These are phyloP conservation scores for Wallemia hederae DNA, from an alignment of 1,284 basidiomycete genomes.

Conservation along the genomic window DNA sequence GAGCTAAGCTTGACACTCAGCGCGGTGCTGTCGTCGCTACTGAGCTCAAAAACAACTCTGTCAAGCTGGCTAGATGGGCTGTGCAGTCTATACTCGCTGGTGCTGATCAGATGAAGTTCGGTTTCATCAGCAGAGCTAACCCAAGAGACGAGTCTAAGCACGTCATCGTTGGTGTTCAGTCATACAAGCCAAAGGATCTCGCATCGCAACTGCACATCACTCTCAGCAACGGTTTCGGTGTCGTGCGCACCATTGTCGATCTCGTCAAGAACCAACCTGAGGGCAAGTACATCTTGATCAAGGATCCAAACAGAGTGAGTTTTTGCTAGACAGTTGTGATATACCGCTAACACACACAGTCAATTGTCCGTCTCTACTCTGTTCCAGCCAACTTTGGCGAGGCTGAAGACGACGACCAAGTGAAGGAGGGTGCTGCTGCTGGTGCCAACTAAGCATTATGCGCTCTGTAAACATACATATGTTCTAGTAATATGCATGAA, in stretches of 20 bases:
- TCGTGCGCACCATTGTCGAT: constrained; percentile 76
- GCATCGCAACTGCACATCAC: constrained; percentile 87
- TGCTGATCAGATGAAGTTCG: constrained; percentile 91
- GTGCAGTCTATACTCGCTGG: constrained; percentile 87
- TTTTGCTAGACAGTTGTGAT: background rate
- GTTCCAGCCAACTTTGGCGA: constrained; percentile 44
- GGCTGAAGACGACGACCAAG: constrained; percentile 25
- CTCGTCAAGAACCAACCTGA: constrained; percentile 80
- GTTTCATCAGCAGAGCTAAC: constrained; percentile 62
- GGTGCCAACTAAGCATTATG: constrained; percentile 5
- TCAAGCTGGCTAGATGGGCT: constrained; percentile 91
- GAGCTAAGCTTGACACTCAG: constrained; percentile 78
- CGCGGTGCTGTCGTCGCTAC: constrained; percentile 93
- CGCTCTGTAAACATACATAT: background rate
- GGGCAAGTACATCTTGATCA: constrained; percentile 80
- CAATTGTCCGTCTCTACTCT: constrained; percentile 71
- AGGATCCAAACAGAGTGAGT: constrained; percentile 81
- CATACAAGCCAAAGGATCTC: constrained; percentile 79
- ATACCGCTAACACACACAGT: constrained; percentile 21
- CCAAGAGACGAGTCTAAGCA: constrained; percentile 85
- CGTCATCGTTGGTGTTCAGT: constrained; percentile 78
- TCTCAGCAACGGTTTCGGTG: constrained; percentile 90
- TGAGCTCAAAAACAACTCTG: constrained; percentile 99
- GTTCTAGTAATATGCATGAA: background rate
- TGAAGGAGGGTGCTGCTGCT: constrained; percentile 13